Evolutionary conservation across 495 filamentous ascomycete genomes (phyloP).

Genomic region (Hyaloscypha variabilis): DNA sequence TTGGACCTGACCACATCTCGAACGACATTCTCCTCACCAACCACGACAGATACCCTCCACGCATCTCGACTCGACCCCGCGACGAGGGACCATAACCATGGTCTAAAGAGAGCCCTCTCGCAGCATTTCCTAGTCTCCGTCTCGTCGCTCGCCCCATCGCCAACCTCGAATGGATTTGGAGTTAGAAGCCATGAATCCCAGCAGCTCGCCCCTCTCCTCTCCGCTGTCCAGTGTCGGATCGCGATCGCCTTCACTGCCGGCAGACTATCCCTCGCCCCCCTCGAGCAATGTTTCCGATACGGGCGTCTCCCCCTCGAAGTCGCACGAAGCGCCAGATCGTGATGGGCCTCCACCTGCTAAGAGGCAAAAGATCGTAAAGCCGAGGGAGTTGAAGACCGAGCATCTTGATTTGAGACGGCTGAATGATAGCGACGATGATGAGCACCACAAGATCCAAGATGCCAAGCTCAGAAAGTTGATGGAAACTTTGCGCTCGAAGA

Average conservation of each 20-base stretch:
- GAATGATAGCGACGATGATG: constrained; percentile 43
- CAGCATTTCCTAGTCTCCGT: background rate
- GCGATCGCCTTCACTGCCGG: constrained; percentile 30
- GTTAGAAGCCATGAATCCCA: constrained; percentile 12
- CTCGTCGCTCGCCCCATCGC: constrained; percentile 12
- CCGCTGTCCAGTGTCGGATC: constrained; percentile 35
- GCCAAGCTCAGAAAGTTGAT: constrained; percentile 66
- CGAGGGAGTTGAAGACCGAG: constrained; percentile 70
- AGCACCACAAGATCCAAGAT: constrained; percentile 41
- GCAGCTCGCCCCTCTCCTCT: constrained; percentile 27
- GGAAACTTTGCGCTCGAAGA: constrained; percentile 79
- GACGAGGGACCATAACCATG: constrained; percentile 3
- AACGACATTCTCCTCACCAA: constrained; percentile 15
- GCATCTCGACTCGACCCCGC: background rate
- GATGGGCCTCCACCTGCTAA: constrained; percentile 65
- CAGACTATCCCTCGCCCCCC: constrained; percentile 46
- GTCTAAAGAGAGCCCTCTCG: background rate
- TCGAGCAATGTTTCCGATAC: constrained; percentile 43
- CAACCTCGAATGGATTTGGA: constrained; percentile 23
- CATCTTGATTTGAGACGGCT: constrained; percentile 68
- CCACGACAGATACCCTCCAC: background rate
- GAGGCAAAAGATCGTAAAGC: constrained; percentile 68
- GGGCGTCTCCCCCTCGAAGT: constrained; percentile 42
- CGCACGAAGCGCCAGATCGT: constrained; percentile 34
- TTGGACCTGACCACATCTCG: constrained; percentile 15